Percentiles rank a stretch among this genome's conserved stretches.
phyloP scores from a whole-genome alignment of 179 eudicot species.

The Beta corolliflora region DNA sequence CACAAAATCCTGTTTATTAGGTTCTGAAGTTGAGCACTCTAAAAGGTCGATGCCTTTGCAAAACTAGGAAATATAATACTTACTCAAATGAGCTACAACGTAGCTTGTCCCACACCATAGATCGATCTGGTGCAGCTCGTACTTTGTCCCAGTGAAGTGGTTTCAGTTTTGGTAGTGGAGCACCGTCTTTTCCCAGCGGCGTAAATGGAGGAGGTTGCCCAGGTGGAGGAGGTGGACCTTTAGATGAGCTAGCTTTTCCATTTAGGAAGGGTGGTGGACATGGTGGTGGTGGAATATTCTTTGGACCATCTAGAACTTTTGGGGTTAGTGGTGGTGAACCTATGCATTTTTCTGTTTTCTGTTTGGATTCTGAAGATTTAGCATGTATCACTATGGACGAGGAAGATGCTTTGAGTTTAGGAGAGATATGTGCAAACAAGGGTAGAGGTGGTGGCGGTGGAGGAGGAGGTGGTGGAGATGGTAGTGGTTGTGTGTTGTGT shows the following conservation, averaged over 20 bases:
- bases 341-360: constrained; percentile 11
- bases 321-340: constrained; percentile 27
- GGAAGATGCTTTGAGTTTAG: constrained; percentile 15
- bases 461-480: constrained; percentile 26
- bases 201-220: constrained; percentile 29
- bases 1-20: constrained; percentile 5
- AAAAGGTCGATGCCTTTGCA: neutral
- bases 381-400: constrained; percentile 15
- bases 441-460: constrained; percentile 42
- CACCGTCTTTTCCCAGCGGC: constrained; percentile 74
- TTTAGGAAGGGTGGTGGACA: constrained; percentile 48
- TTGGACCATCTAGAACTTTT: constrained; percentile 26
- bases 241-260: constrained; percentile 32
- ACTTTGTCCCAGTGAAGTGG: constrained; percentile 99
- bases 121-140: constrained; percentile 76
- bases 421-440: constrained; percentile 17
- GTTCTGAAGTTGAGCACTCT: neutral
- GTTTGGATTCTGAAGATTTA: constrained; percentile 32
- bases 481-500: neutral
- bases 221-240: constrained; percentile 68
- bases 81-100: constrained; percentile 92
- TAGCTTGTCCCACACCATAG: constrained; percentile 95
- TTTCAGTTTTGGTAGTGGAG: constrained; percentile 83
- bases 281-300: constrained; percentile 67
- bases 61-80: constrained; percentile 23